A percentile compares a stretch with the other conserved stretches of the same genome.
These are phyloP conservation scores for Pseudofabraea citricarpa DNA, from an alignment of 2,329 filamentous ascomycete species.

Conservation along the genomic window DNA sequence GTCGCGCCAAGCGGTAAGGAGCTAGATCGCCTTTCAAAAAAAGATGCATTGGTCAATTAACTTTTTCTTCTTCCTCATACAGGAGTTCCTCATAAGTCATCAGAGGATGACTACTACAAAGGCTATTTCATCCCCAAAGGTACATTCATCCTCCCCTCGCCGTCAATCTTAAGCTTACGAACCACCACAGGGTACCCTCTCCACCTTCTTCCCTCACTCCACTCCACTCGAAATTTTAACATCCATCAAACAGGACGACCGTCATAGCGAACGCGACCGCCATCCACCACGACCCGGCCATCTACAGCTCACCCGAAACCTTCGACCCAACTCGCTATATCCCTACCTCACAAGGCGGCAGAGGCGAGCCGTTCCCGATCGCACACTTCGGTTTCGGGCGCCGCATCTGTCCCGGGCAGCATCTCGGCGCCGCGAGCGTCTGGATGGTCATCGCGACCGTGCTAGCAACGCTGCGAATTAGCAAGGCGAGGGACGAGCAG, in stretches of 20 bases:
- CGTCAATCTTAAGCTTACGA: background rate
- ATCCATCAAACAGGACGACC: too few relatives aligned
- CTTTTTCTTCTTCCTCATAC: too few relatives aligned
- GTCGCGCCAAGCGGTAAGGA: conserved; percentile 1
- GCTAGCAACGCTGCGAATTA: conserved; percentile 31
- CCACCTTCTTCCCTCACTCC: conserved; percentile 25
- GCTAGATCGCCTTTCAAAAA: background rate
- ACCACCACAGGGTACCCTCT: background rate
- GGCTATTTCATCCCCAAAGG: conserved; percentile 52
- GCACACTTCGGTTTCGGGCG: conserved; percentile 49
- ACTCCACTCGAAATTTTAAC: too few relatives aligned
- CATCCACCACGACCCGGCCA: conserved; percentile 43
- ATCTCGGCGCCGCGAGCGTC: conserved; percentile 40
- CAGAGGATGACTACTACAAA: conserved; percentile 49
- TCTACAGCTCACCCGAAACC: conserved; percentile 34
- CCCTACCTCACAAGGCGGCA: conserved; percentile 28
- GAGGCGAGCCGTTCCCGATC: conserved; percentile 39
- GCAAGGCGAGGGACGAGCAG: conserved; percentile 27
- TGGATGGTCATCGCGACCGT: conserved; percentile 35
- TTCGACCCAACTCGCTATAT: conserved; percentile 42
- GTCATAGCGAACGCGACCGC: conserved; percentile 44
- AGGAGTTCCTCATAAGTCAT: conserved; percentile 48
- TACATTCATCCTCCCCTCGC: conserved; percentile 26
- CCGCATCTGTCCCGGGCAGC: conserved; percentile 44
- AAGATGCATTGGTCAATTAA: background rate